Evolutionary conservation across 768 basidiomycete species (phyloP).

Genomic region (Lyophyllum decastes): DNA sequence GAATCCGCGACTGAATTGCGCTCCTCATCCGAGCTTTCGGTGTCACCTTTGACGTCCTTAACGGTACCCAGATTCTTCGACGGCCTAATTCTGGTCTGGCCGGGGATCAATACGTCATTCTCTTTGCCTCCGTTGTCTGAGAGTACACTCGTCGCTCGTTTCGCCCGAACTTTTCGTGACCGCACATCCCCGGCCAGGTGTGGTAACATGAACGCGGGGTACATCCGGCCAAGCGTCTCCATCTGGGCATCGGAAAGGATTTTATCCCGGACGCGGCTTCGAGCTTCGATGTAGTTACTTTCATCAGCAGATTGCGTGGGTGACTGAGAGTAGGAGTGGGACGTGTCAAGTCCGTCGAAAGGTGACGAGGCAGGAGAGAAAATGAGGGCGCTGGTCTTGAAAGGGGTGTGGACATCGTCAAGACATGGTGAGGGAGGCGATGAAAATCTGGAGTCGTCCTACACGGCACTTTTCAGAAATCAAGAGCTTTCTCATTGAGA

Average conservation of each 20-base stretch:
- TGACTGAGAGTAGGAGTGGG: background rate
- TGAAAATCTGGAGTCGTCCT: background rate
- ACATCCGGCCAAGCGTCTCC: conserved; percentile 47
- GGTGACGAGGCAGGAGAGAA: background rate
- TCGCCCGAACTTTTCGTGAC: conserved; percentile 13
- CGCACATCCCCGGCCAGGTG: conserved; percentile 24
- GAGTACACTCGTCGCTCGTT: conserved; percentile 13
- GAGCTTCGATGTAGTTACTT: background rate
- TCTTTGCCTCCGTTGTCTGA: conserved; percentile 33
- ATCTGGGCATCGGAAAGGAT: conserved; percentile 13
- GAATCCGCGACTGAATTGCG: conserved; percentile 6
- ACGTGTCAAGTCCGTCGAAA: background rate
- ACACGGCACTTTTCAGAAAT: background rate
- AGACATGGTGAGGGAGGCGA: background rate
- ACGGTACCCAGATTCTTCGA: conserved; percentile 27
- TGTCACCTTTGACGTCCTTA: conserved; percentile 57
- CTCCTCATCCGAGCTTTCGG: conserved; percentile 57
- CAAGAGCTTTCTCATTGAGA: too few species aligned
- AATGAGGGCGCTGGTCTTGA: background rate
- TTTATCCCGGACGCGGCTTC: background rate
- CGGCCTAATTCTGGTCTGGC: conserved; percentile 47
- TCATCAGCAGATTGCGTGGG: background rate
- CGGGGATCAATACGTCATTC: conserved; percentile 44
- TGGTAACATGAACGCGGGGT: conserved; percentile 55
- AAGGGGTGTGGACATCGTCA: background rate